phyloP scores from a whole-genome alignment of 2,329 filamentous ascomycete species.

The Pseudocercospora pini-densiflorae region DNA sequence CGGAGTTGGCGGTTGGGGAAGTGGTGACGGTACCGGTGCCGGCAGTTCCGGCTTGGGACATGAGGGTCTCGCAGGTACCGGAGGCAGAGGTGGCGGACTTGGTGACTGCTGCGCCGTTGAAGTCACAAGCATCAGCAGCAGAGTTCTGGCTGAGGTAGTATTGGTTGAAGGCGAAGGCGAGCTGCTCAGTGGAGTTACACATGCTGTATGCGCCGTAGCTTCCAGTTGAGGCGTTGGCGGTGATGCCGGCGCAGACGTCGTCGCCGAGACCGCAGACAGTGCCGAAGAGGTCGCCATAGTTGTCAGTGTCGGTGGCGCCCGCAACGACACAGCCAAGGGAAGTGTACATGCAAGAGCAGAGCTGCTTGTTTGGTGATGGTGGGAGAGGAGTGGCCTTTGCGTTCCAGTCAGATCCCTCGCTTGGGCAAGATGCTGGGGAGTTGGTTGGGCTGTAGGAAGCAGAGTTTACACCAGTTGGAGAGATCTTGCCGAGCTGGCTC shows the following conservation, averaged over 20 bases:
- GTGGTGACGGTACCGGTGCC: constrained; percentile 62
- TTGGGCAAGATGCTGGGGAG: constrained; percentile 73
- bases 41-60: constrained; percentile 66
- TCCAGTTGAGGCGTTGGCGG: constrained; percentile 67
- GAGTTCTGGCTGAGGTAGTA: constrained; percentile 68
- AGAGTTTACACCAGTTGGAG: constrained; percentile 68
- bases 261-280: constrained; percentile 67
- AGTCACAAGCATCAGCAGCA: constrained; percentile 66
- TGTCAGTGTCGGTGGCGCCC: constrained; percentile 59
- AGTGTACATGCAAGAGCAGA: constrained; percentile 86
- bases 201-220: constrained; percentile 78
- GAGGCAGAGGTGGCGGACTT: constrained; percentile 54
- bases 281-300: constrained; percentile 72
- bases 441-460: constrained; percentile 75
- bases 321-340: constrained; percentile 73
- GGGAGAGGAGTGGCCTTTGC: constrained; percentile 72
- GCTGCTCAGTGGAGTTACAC: constrained; percentile 72
- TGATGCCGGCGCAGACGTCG: constrained; percentile 69
- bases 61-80: constrained; percentile 60
- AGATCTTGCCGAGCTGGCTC: constrained; percentile 69
- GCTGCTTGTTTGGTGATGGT: constrained; percentile 74
- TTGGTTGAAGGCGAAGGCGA: constrained; percentile 73
- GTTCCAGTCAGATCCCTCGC: constrained; percentile 67
- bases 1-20: constrained; percentile 48
- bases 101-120: constrained; percentile 67